phyloP scores from a whole-genome alignment of 805 yeast genomes.

The Nematodospora valgi region DNA sequence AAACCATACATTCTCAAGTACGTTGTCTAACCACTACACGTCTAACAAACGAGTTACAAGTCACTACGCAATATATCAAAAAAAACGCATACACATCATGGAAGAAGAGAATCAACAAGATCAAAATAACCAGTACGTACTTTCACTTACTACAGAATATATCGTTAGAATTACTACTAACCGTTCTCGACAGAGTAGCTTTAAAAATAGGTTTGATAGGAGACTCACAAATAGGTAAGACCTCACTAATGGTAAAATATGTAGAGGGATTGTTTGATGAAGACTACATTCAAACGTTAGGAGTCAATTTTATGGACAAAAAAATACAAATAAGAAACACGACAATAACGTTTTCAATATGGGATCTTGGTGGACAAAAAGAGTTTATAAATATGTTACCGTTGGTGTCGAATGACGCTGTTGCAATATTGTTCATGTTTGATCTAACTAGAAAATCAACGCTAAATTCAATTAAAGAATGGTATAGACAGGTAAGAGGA shows the following conservation, averaged over 20 bases:
- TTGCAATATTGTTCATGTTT: constrained; percentile 83
- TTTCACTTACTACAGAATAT: not conserved
- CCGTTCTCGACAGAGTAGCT: constrained; percentile 43
- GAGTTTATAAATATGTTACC: constrained; percentile 96
- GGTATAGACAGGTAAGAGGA: constrained; percentile 92
- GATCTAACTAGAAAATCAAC: constrained; percentile 86
- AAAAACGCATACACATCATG: not conserved
- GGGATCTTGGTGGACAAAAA: constrained; percentile 96
- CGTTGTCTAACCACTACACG: no score
- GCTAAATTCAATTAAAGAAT: constrained; percentile 82
- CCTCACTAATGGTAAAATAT: constrained; percentile 93
- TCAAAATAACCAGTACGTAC: constrained; percentile 37
- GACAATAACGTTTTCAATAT: constrained; percentile 83
- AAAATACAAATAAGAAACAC: constrained; percentile 80
- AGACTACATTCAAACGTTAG: constrained; percentile 88
- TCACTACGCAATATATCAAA: no score
- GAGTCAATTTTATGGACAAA: constrained; percentile 93
- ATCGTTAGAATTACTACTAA: constrained; percentile 2
- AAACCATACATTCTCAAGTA: no score
- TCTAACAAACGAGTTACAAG: no score
- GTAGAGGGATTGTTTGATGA: constrained; percentile 94
- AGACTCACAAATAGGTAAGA: constrained; percentile 94
- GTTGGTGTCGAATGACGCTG: constrained; percentile 86
- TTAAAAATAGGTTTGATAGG: constrained; percentile 91
- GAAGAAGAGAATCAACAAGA: constrained; percentile 14